These are phyloP conservation scores for Candida labiduridarum DNA, from an alignment of 1,139 yeast genomes.

Conservation along the genomic window DNA sequence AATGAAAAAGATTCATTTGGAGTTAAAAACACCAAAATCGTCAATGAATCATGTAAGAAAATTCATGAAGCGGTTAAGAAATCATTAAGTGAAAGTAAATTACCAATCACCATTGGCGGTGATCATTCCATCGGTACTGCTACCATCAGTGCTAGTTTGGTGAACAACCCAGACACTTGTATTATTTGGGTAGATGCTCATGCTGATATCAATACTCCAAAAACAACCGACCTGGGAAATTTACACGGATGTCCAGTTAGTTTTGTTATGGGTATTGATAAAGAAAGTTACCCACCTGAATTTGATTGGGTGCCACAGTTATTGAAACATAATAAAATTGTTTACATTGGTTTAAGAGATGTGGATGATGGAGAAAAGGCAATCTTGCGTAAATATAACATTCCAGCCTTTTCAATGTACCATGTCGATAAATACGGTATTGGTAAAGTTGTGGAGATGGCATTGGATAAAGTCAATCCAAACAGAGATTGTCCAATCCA, in stretches of 20 bases:
- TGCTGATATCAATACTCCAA: slow-evolving; percentile 94
- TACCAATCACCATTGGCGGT: slow-evolving; percentile 91
- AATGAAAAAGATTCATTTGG: slow-evolving; percentile 52
- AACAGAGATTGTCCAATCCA: slow-evolving; percentile 77
- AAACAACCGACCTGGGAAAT: slow-evolving; percentile 84
- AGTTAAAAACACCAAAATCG: slow-evolving; percentile 77
- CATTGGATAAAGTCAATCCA: slow-evolving; percentile 77
- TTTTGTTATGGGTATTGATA: slow-evolving; percentile 78
- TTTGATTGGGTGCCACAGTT: slow-evolving; percentile 78
- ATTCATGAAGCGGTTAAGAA: slow-evolving; percentile 63
- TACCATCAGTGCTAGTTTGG: slow-evolving; percentile 82
- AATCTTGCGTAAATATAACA: slow-evolving; percentile 68
- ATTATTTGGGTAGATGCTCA: slow-evolving; percentile 97
- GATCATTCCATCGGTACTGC: slow-evolving; percentile 97
- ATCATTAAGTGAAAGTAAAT: slow-evolving; percentile 50
- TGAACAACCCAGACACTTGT: slow-evolving; percentile 83
- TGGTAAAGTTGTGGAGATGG: slow-evolving; percentile 90
- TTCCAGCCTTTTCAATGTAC: slow-evolving; percentile 92
- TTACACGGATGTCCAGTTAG: slow-evolving; percentile 97
- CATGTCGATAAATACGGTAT: slow-evolving; percentile 95
- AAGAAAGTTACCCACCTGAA: slow-evolving; percentile 65
- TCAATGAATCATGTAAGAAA: slow-evolving; percentile 67
- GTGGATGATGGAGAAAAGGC: slow-evolving; percentile 85
- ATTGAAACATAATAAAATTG: slow-evolving; percentile 71
- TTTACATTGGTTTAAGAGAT: slow-evolving; percentile 93